These are phyloP conservation scores for Entoloma clypeatum DNA, from an alignment of 1,284 basidiomycete species.

Conservation along the genomic window DNA sequence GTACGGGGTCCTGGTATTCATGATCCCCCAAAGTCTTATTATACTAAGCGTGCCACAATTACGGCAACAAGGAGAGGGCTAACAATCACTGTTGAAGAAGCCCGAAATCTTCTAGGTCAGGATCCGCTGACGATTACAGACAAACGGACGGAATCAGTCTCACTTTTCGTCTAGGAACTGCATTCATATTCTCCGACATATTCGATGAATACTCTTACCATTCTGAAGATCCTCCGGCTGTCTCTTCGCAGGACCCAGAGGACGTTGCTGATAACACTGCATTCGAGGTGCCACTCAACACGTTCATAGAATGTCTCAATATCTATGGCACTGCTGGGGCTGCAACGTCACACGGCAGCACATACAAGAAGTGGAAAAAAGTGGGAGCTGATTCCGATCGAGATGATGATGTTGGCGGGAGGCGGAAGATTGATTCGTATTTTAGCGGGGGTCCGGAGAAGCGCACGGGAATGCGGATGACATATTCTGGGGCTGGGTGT, in stretches of 20 bases:
- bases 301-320: slow-evolving; percentile 85
- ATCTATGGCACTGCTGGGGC: slow-evolving; percentile 81
- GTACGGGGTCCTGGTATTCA: slow-evolving; percentile 16
- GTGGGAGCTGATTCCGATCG: slow-evolving; percentile 49
- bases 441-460: slow-evolving; percentile 52
- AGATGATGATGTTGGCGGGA: slow-evolving; percentile 27
- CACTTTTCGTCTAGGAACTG: slow-evolving; percentile 57
- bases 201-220: slow-evolving; percentile 76
- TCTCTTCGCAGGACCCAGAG: slow-evolving; percentile 22
- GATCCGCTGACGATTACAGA: slow-evolving; percentile 9
- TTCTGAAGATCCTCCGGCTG: slow-evolving; percentile 31
- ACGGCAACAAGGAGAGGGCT: slow-evolving; percentile 69
- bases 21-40: slow-evolving; percentile 12
- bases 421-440: slow-evolving; percentile 47
- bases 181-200: slow-evolving; percentile 77
- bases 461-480: slow-evolving; percentile 81
- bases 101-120: slow-evolving; percentile 72
- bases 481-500: slow-evolving; percentile 75
- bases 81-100: slow-evolving; percentile 85
- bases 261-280: slow-evolving; percentile 37
- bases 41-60: slow-evolving; percentile 70
- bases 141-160: too few species aligned
- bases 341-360: slow-evolving; percentile 23
- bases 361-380: slow-evolving; percentile 45
- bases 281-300: slow-evolving; percentile 82